A percentile compares a stretch with the other conserved stretches of the same genome.
phyloP scores from a whole-genome alignment of 2,329 filamentous ascomycete species.

The Dryadomyces quercivorus region DNA sequence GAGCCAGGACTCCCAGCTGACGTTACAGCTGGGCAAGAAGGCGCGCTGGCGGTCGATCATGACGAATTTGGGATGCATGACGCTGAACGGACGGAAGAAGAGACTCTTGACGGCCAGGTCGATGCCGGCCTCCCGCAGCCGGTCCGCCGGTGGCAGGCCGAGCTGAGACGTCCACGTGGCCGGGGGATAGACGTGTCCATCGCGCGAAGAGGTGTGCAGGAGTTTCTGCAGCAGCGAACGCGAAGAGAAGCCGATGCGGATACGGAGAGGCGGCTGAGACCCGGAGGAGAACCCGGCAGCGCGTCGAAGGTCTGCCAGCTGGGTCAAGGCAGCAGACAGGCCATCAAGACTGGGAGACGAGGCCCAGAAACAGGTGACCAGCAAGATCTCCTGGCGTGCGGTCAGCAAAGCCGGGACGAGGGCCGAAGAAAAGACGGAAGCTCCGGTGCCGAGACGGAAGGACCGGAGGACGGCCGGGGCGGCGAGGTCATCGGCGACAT shows the following conservation, averaged over 20 bases:
- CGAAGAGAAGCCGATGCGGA: conserved; percentile 69
- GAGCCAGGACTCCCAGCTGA: conserved; percentile 82
- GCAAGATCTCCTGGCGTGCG: conserved; percentile 11
- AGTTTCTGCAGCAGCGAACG: conserved; percentile 61
- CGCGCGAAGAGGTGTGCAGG: conserved; percentile 51
- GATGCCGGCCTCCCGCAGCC: conserved; percentile 44
- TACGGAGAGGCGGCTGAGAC: conserved; percentile 30
- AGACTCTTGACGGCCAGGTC: conserved; percentile 63
- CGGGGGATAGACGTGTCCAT: conserved; percentile 50
- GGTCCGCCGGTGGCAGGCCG: conserved; percentile 45
- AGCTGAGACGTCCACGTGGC: conserved; percentile 47
- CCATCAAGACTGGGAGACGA: conserved; percentile 46
- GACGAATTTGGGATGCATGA: conserved; percentile 82
- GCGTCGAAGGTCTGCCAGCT: conserved; percentile 36
- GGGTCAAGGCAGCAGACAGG: conserved; percentile 43
- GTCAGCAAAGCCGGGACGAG: conserved; percentile 48
- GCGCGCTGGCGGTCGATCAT: conserved; percentile 56
- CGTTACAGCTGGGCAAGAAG: conserved; percentile 68
- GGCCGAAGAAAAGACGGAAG: conserved; percentile 38
- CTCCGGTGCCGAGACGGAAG: conserved; percentile 46
- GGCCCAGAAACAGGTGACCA: conserved; percentile 23
- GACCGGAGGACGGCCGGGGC: conserved; percentile 32
- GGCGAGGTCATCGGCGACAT: conserved; percentile 22
- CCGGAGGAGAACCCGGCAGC: conserved; percentile 2
- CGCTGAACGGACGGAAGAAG: conserved; percentile 68